Conservation (phyloP, 345 rosid genomes). For the Camelina laxa region DNA sequence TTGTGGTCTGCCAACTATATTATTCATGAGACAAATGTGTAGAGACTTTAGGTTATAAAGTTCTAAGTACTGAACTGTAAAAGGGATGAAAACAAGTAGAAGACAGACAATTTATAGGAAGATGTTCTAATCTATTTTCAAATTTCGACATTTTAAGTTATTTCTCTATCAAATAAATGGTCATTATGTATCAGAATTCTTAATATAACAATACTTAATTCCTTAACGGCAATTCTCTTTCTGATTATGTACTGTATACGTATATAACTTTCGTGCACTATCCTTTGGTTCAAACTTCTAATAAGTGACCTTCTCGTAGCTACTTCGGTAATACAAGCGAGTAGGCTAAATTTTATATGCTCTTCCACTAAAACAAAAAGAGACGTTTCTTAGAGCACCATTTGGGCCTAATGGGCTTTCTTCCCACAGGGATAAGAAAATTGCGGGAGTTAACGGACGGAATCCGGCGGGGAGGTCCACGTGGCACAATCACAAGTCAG, state of each 20-base stretch:
- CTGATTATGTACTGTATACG: not conserved
- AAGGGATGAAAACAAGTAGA: slow-evolving; percentile 1
- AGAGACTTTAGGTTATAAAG: slow-evolving; percentile 7
- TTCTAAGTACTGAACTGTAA: not conserved
- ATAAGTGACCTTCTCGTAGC: too few species aligned
- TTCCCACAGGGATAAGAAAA: not conserved
- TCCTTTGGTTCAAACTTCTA: not conserved
- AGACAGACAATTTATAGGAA: slow-evolving; percentile 16
- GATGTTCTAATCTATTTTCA: not conserved
- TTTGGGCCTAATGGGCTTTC: slow-evolving; percentile 7
- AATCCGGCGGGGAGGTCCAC: not conserved
- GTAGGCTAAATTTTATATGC: too few species aligned
- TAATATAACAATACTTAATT: not conserved
- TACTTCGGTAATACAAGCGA: too few species aligned
- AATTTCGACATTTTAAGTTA: not conserved
- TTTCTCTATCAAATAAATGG: not conserved
- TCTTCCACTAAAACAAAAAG: not conserved
- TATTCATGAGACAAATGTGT: not conserved
- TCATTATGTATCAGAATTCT: not conserved
- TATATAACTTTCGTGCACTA: not conserved
- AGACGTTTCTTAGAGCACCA: not conserved
- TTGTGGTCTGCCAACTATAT: not conserved
- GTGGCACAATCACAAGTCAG: not conserved
- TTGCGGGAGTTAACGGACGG: not conserved
- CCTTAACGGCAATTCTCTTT: not conserved